Evolutionary conservation across 345 rosid species (phyloP).

Genomic region (Streptanthus diversifolius): DNA sequence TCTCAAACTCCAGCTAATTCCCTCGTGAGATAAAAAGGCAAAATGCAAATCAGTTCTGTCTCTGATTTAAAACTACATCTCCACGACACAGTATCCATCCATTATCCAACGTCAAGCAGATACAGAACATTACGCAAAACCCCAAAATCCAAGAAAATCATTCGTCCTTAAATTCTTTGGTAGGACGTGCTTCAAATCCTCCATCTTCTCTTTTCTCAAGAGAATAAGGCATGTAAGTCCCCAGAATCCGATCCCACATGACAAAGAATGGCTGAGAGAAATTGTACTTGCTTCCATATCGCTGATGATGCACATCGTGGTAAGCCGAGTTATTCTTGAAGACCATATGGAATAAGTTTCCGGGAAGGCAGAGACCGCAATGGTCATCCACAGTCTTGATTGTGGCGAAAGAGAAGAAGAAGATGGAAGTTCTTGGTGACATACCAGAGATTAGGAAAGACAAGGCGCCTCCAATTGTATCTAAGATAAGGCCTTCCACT

Average conservation of each 20-base stretch:
- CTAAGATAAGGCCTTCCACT: conserved; percentile 68
- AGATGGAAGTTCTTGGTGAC: conserved; percentile 76
- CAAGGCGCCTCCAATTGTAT: conserved; percentile 76
- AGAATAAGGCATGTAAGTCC: conserved; percentile 83
- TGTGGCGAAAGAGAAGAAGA: conserved; percentile 88
- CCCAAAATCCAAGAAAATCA: conserved; percentile 26
- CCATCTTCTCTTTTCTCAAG: conserved; percentile 71
- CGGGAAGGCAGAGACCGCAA: conserved; percentile 82
- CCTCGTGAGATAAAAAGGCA: not conserved
- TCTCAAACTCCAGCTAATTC: conserved; percentile 6
- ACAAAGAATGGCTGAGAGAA: conserved; percentile 83
- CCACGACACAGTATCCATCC: not conserved
- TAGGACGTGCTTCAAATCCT: conserved; percentile 65
- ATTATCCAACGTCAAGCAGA: not conserved
- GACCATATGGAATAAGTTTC: conserved; percentile 64
- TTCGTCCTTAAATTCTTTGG: conserved; percentile 49
- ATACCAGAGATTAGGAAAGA: conserved; percentile 79
- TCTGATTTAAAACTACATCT: conserved; percentile 10
- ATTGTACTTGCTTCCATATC: conserved; percentile 71
- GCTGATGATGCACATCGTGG: conserved; percentile 86
- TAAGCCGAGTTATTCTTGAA: conserved; percentile 81
- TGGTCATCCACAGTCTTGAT: conserved; percentile 86
- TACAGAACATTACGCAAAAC: not conserved
- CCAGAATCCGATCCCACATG: conserved; percentile 76
- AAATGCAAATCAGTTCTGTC: conserved; percentile 19